Conservation (phyloP, 2,329 filamentous ascomycete species). For the Cladophialophora bantiana region DNA sequence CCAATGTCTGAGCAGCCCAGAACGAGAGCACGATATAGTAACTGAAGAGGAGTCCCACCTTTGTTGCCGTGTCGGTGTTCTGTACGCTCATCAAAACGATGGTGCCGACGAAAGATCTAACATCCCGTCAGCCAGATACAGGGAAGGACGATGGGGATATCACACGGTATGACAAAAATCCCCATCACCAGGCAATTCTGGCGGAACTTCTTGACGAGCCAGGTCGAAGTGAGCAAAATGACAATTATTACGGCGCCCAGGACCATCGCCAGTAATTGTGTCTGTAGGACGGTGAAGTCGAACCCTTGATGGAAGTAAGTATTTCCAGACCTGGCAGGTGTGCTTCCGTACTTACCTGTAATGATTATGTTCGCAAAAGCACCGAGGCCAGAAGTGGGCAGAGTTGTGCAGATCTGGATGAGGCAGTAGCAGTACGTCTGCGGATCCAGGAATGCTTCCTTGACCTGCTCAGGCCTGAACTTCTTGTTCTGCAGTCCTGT, state of each 20-base stretch:
- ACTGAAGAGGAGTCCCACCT: constrained; percentile 72
- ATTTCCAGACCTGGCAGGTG: constrained; percentile 52
- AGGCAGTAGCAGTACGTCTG: constrained; percentile 70
- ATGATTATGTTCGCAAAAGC: constrained; percentile 68
- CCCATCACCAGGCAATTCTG: constrained; percentile 74
- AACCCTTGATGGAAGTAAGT: constrained; percentile 58
- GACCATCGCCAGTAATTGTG: constrained; percentile 77
- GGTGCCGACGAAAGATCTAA: constrained; percentile 70
- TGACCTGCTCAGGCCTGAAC: constrained; percentile 62
- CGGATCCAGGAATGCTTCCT: constrained; percentile 68
- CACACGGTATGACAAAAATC: constrained; percentile 66
- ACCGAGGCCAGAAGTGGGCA: constrained; percentile 75
- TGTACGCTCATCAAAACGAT: constrained; percentile 74
- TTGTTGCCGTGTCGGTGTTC: constrained; percentile 63
- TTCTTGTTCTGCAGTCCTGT: constrained; percentile 66
- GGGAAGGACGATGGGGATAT: not conserved
- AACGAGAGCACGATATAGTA: constrained; percentile 82
- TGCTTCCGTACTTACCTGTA: constrained; percentile 1
- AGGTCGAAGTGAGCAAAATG: constrained; percentile 70
- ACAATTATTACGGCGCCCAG: constrained; percentile 76
- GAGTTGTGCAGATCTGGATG: constrained; percentile 73
- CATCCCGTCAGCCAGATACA: not conserved
- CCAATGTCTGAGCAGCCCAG: constrained; percentile 74
- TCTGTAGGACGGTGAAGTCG: constrained; percentile 69
- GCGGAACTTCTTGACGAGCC: constrained; percentile 70